A percentile compares a stretch with the other conserved stretches of the same genome.
phyloP scores from a whole-genome alignment of 495 filamentous ascomycete species.

The Zalerion maritima region DNA sequence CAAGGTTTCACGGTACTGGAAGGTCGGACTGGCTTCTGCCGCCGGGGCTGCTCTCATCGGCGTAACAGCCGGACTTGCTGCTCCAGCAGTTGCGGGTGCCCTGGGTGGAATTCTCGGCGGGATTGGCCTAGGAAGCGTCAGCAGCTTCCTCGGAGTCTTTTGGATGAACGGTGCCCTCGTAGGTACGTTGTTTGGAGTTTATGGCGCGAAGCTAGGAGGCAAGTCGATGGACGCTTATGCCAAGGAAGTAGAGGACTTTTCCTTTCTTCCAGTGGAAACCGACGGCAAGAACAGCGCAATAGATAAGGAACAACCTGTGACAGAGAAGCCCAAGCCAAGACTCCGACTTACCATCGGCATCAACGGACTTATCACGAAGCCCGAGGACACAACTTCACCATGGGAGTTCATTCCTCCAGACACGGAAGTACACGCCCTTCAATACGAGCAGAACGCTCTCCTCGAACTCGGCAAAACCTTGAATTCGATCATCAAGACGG shows the following conservation, averaged over 20 bases:
- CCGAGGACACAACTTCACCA: conserved; percentile 54
- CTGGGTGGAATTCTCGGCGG: conserved; percentile 81
- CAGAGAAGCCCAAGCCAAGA: conserved; percentile 27
- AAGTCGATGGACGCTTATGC: conserved; percentile 76
- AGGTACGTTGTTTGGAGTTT: conserved; percentile 75
- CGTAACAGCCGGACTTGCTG: conserved; percentile 75
- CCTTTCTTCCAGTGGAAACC: conserved; percentile 58
- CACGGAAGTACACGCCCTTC: conserved; percentile 67
- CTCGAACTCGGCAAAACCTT: conserved; percentile 63
- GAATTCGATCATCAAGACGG: conserved; percentile 47
- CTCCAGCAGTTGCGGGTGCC: conserved; percentile 73
- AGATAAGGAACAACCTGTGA: too few relatives aligned
- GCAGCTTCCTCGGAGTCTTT: conserved; percentile 68
- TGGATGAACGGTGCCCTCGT: conserved; percentile 72
- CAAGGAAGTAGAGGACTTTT: conserved; percentile 73
- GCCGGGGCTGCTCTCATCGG: conserved; percentile 79
- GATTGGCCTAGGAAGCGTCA: conserved; percentile 68
- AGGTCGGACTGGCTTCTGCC: conserved; percentile 75
- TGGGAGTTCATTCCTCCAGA: conserved; percentile 58
- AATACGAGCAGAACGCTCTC: conserved; percentile 62
- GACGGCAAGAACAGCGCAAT: conserved; percentile 17
- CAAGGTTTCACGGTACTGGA: conserved; percentile 53
- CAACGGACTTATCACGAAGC: conserved; percentile 63
- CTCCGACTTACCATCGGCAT: conserved; percentile 72
- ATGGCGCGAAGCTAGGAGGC: conserved; percentile 49